These are phyloP conservation scores for Acanthamoeba royreba DNA, from an alignment of 208 protist genomes.

Conservation along the genomic window DNA sequence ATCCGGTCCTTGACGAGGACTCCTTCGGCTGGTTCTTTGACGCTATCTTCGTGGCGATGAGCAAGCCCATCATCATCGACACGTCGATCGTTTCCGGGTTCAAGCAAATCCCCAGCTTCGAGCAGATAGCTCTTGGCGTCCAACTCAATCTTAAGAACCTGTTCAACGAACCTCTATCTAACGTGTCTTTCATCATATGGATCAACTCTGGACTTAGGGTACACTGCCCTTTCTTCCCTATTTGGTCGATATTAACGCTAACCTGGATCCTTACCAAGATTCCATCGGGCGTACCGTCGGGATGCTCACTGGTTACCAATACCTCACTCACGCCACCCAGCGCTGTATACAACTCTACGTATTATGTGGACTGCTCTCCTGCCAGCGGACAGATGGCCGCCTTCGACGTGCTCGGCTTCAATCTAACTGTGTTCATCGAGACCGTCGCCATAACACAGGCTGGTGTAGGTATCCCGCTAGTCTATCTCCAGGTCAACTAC, in stretches of 20 bases:
- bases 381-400: not conserved
- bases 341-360: too few species aligned
- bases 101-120: constrained; percentile 14
- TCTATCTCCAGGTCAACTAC: constrained; percentile 52
- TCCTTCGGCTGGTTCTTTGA: constrained; percentile 49
- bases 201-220: too few species aligned
- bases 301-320: too few species aligned
- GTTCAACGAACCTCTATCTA: not conserved
- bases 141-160: not conserved
- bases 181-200: not conserved
- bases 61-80: constrained; percentile 35
- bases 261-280: too few species aligned
- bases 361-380: not conserved
- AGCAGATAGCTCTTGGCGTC: not conserved
- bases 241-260: too few species aligned
- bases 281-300: too few species aligned
- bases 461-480: not conserved
- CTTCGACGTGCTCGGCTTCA: not conserved
- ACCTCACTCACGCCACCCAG: too few species aligned
- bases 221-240: too few species aligned
- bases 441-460: constrained; percentile 42
- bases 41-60: constrained; percentile 45
- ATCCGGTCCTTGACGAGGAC: not conserved
- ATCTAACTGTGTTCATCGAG: constrained; percentile 16
- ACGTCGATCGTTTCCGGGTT: not conserved